Base-by-base conservation (phyloP, 2,329 filamentous ascomycete genomes). In the Beauveria caledonica region DNA sequence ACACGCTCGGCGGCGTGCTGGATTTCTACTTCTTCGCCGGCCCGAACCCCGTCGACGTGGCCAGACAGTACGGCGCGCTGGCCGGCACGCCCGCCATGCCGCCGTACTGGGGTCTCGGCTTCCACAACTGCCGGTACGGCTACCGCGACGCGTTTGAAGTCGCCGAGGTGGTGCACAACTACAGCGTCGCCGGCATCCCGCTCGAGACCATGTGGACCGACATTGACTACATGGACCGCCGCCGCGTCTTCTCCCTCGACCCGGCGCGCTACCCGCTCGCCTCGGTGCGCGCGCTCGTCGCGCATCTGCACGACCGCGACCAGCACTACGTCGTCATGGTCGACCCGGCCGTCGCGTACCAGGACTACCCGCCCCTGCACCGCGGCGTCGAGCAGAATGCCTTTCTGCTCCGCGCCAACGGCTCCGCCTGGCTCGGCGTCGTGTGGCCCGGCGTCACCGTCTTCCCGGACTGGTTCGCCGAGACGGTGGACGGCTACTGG, bases 11-110 rank as follows among this genome's bases (percentile, higher is more conserved):
- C 59, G 90, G 91, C 27, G 86, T 80, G 53, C 83, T 94, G 57
- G 90, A 94, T 68, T 76, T 94, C n/a, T 92, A 90, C 71, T 90
- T 94, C 74, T 89, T 88, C 67, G 81, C 87, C 15, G 90, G 90
- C 0, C 88, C 89, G 0, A 84, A 79, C 0, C 86, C 86, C 62
- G 78, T 81, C 9, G 82, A 86, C 15, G 85, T 92, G 25, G 89
- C 85, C 15, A 84, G 83, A 69, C 80, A 87, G 45, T 94, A 93
- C 69, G 86, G 89, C 64, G 72, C 75, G 60, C 82, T 86, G 2
- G 77, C 87, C 58, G 89, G 90, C 0, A 75, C 89, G 6, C 89
- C 90, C 1, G 86, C 86, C 0, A 86, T 93, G 84, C 88, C 92
- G 68, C 86, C 89, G 65, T 94, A 94, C 74, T 93, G 84, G 79